Percentiles rank a stretch among this genome's conserved stretches.
These are phyloP conservation scores for Euphorbia schlechtendalii DNA, from an alignment of 441 rosid genomes.

Conservation along the genomic window DNA sequence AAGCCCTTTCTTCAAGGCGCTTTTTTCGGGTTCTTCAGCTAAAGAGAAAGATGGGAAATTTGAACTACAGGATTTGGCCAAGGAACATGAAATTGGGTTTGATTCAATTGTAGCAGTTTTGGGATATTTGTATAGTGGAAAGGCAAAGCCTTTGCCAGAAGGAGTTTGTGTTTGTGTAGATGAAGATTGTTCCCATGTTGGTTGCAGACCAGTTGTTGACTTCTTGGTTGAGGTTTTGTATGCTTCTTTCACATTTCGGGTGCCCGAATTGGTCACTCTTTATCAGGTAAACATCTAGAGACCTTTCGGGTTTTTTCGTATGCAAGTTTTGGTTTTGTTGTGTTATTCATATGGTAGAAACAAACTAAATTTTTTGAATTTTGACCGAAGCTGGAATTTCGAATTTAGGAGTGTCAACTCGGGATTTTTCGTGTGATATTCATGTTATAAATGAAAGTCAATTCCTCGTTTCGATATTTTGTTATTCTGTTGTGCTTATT, in stretches of 20 bases:
- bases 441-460: no score
- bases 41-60: conserved; percentile 32
- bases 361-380: no score
- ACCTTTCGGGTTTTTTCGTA: not conserved
- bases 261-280: conserved; percentile 51
- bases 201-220: conserved; percentile 66
- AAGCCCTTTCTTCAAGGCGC: conserved; percentile 45
- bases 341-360: not conserved
- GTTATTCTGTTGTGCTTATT: not conserved
- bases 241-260: conserved; percentile 55
- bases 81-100: conserved; percentile 43
- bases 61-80: conserved; percentile 51
- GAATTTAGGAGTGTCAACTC: no score
- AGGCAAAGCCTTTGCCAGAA: conserved; percentile 40
- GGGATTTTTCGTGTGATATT: no score
- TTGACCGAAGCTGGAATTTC: no score
- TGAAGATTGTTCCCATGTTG: conserved; percentile 56
- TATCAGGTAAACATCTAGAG: conserved; percentile 43
- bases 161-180: conserved; percentile 60
- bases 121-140: conserved; percentile 65
- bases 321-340: not conserved
- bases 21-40: conserved; percentile 25
- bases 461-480: no score
- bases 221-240: conserved; percentile 66
- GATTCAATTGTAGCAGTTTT: conserved; percentile 55